These are phyloP conservation scores for Pseudogymnoascus sp. DNA, from an alignment of 2,329 filamentous ascomycete genomes.

Conservation along the genomic window DNA sequence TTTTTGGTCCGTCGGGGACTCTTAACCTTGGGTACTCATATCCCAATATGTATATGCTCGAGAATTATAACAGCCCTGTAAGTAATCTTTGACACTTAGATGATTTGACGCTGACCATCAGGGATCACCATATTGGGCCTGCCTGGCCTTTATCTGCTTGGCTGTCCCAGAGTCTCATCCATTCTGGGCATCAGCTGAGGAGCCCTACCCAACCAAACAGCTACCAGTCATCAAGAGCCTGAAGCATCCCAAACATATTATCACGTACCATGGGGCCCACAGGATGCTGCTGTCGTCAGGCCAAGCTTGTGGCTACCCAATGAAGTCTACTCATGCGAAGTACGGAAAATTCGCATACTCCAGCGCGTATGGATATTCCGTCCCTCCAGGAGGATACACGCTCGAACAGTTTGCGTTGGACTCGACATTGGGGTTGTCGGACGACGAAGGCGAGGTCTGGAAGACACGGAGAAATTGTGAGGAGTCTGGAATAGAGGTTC, in stretches of 20 bases:
- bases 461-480: constrained; percentile 63
- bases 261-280: constrained; percentile 62
- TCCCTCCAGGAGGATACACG: constrained; percentile 65
- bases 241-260: constrained; percentile 63
- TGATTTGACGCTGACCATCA: neutral
- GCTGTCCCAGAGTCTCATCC: constrained; percentile 61
- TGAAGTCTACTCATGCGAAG: constrained; percentile 74
- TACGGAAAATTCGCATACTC: constrained; percentile 75
- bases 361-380: constrained; percentile 66
- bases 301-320: constrained; percentile 73
- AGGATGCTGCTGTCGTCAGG: constrained; percentile 68
- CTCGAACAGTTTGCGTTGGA: constrained; percentile 70
- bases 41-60: constrained; percentile 62
- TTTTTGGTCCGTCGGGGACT: constrained; percentile 67
- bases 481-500: constrained; percentile 51
- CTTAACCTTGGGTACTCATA: constrained; percentile 56
- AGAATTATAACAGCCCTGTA: constrained; percentile 76
- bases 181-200: constrained; percentile 64
- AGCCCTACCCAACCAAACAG: constrained; percentile 45
- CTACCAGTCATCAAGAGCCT: constrained; percentile 54
- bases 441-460: constrained; percentile 72
- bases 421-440: constrained; percentile 65
- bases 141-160: constrained; percentile 66
- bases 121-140: constrained; percentile 57
- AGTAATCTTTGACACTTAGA: constrained; percentile 25